Evolutionary conservation across 176 grass and related monocot genomes (phyloP).

Genomic region (Cenchrus purpureus): DNA sequence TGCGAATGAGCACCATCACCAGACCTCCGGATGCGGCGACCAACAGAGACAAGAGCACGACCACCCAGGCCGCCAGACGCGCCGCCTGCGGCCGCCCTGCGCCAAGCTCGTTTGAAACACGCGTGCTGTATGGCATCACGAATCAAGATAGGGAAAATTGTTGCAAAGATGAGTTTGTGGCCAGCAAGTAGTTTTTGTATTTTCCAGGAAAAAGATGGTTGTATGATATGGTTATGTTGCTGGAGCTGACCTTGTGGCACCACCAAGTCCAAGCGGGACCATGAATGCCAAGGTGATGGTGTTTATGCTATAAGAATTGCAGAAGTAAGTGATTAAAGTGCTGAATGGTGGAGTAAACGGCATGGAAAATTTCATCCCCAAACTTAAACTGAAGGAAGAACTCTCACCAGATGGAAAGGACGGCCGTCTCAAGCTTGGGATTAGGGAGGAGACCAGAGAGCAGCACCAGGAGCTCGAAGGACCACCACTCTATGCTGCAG

Average conservation of each 20-base stretch:
- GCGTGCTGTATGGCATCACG: background rate
- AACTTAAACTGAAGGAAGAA: background rate
- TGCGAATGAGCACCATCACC: background rate
- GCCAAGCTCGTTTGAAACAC: background rate
- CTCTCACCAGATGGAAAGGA: background rate
- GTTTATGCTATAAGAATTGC: background rate
- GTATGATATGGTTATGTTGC: background rate
- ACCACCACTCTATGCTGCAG: slow-evolving; percentile 1
- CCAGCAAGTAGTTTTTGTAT: background rate
- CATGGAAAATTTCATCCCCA: background rate
- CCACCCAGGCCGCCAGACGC: background rate
- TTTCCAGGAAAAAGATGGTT: background rate
- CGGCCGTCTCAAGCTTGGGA: background rate
- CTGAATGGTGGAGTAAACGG: background rate
- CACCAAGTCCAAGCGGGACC: background rate
- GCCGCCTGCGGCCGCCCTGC: background rate
- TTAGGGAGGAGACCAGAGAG: background rate
- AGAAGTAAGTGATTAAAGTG: background rate
- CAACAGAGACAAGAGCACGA: background rate
- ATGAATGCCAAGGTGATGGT: background rate
- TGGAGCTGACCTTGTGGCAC: background rate
- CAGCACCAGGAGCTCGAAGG: background rate
- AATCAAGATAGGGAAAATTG: background rate
- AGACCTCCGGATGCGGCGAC: background rate
- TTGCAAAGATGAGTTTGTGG: background rate